These are phyloP conservation scores for Russula sp. DNA, from an alignment of 768 basidiomycete genomes.

Conservation along the genomic window DNA sequence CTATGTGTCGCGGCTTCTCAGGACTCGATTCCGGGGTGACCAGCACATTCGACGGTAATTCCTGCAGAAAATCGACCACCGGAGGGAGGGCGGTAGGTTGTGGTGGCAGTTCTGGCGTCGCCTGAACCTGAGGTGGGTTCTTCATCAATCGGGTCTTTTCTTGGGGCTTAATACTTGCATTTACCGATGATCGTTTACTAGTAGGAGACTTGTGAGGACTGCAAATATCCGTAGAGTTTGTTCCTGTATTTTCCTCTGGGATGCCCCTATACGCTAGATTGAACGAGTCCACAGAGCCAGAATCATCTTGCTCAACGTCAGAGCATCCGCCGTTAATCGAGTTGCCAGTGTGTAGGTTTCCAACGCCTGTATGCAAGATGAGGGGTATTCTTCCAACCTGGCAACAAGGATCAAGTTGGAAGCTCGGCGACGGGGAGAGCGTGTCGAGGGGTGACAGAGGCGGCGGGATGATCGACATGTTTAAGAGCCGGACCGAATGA, in stretches of 20 bases:
- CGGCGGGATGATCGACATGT: conserved; percentile 16
- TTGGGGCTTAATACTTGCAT: background rate
- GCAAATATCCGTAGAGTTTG: background rate
- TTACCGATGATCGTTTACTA: background rate
- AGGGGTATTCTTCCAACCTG: conserved; percentile 29
- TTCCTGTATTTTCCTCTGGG: background rate
- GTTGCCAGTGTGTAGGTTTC: conserved; percentile 4
- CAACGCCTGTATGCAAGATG: conserved; percentile 19
- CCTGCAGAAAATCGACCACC: conserved; percentile 5
- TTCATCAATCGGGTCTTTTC: background rate
- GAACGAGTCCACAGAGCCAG: background rate
- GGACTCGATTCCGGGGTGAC: conserved; percentile 19
- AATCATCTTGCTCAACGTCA: background rate
- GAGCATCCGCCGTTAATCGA: background rate
- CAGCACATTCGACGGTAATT: background rate
- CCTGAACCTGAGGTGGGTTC: background rate
- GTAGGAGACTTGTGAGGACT: background rate
- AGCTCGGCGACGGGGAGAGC: conserved; percentile 25
- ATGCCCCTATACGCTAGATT: background rate
- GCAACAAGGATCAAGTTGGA: conserved; percentile 14
- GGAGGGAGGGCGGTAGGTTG: background rate
- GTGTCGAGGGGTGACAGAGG: conserved; percentile 19
- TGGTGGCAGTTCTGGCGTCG: background rate
- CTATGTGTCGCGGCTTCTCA: background rate
- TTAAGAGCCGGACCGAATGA: background rate